Evolutionary conservation across 768 basidiomycete genomes (phyloP).

Genomic region (Trametes meyenii): DNA sequence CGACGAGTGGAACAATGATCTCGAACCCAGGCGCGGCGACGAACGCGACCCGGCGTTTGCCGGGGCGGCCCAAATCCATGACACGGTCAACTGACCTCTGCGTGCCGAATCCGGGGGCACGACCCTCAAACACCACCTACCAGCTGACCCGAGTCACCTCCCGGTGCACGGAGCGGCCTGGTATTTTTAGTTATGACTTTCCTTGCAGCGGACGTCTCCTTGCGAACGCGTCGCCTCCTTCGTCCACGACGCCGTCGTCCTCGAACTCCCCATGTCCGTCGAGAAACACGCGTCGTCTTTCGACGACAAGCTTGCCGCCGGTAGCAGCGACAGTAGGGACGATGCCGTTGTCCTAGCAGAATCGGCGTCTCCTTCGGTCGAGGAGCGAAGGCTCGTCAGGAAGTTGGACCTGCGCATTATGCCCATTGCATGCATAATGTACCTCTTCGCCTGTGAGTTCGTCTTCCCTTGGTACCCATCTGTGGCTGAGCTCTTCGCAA

Average conservation of each 20-base stretch:
- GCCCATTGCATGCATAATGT: constrained; percentile 72
- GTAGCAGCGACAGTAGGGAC: background rate
- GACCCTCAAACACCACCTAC: no score
- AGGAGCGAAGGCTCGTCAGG: constrained; percentile 58
- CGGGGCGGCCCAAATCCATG: no score
- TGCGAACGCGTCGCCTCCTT: background rate
- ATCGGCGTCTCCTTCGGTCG: constrained; percentile 24
- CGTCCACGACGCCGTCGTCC: background rate
- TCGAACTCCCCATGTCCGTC: constrained; percentile 11
- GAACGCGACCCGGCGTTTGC: no score
- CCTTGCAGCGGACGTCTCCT: no score
- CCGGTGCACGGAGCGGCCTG: no score
- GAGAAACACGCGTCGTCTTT: constrained; percentile 19
- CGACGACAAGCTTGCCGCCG: constrained; percentile 14
- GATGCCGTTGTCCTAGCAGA: constrained; percentile 4
- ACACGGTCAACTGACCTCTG: no score
- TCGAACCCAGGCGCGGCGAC: no score
- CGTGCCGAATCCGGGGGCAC: no score
- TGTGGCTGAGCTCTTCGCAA: background rate
- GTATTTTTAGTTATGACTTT: no score
- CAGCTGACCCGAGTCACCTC: no score
- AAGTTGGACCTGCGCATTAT: constrained; percentile 71
- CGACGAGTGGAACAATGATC: no score
- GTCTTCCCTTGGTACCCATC: no score
- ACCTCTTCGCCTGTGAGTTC: constrained; percentile 73